phyloP scores from a whole-genome alignment of 1,284 basidiomycete species.

The Boletus austroedulis region DNA sequence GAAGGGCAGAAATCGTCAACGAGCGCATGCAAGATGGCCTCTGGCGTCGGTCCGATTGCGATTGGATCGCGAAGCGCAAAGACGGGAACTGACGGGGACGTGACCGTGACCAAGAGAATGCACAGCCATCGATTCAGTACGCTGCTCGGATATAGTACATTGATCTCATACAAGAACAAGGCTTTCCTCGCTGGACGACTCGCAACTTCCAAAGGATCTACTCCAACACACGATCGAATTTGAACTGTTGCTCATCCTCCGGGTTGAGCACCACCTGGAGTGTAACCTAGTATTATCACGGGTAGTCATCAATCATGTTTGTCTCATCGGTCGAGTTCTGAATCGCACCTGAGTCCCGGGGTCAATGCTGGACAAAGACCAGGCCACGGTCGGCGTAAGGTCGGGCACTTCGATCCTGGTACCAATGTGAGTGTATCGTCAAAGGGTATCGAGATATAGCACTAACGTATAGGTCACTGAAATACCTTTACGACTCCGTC shows the following conservation, averaged over 20 bases:
- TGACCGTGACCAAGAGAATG: too few species aligned
- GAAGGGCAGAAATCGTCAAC: slow-evolving; percentile 56
- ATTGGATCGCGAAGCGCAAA: too few species aligned
- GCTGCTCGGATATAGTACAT: too few species aligned
- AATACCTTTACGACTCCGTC: too few species aligned
- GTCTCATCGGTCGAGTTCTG: not conserved
- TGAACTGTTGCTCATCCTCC: not conserved
- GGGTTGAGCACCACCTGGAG: not conserved
- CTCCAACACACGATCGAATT: not conserved
- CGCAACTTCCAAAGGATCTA: not conserved
- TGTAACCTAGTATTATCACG: not conserved
- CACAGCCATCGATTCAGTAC: not conserved
- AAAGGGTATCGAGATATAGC: too few species aligned
- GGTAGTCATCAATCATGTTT: not conserved
- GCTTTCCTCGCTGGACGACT: not conserved
- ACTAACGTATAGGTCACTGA: slow-evolving; percentile 3
- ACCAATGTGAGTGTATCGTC: not conserved
- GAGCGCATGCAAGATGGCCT: slow-evolving; percentile 56
- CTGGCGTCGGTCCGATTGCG: too few species aligned
- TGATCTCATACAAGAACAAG: not conserved
- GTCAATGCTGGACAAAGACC: not conserved
- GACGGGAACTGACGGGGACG: too few species aligned
- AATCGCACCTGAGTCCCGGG: not conserved
- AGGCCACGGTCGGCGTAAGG: not conserved
- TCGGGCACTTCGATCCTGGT: not conserved